Conservation (phyloP, 129 eudicot genomes). For the Helianthus annuus region HanXRQr2.0-SUNRISE NC_035435.2:61970788-61971287, state of each 20-base stretch:
- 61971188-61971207: not conserved
- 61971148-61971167: not conserved
- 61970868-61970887: constrained; percentile 80
- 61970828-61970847: constrained; percentile 60
- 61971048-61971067: constrained; percentile 18
- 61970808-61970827: constrained; percentile 48
- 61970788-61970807: constrained; percentile 63
- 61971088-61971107: not conserved
- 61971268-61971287: not conserved
- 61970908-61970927: constrained; percentile 88
- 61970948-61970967: constrained; percentile 81
- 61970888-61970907: constrained; percentile 91
- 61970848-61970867: constrained; percentile 78
- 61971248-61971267: not conserved
- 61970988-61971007: constrained; percentile 67
- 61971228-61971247: too few relatives aligned
- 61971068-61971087: not conserved
- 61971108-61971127: not conserved
- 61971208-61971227: too few relatives aligned
- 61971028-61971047: constrained; percentile 53
- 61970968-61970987: constrained; percentile 80
- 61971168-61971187: not conserved
- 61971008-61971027: constrained; percentile 64
- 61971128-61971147: too few relatives aligned
- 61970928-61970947: constrained; percentile 65